Conservation (phyloP, 805 yeast species). For the Hanseniaspora clermontiae region DNA sequence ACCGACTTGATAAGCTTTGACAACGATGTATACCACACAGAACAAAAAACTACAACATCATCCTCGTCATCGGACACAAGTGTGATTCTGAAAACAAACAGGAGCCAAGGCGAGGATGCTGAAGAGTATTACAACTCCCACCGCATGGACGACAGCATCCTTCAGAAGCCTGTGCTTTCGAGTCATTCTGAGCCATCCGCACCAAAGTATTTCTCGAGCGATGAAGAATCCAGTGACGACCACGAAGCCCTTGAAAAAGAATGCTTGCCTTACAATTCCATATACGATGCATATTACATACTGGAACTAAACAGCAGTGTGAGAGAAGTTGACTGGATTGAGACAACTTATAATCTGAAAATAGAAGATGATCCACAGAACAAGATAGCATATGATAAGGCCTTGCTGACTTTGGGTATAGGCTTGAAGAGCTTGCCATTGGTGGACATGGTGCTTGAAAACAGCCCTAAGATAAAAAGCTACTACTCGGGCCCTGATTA, state of each 20-base stretch:
- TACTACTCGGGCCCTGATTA: constrained; percentile 22
- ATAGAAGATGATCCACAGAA: constrained; percentile 38
- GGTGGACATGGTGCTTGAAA: constrained; percentile 38
- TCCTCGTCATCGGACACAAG: not conserved
- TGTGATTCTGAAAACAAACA: not conserved
- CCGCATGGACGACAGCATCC: not conserved
- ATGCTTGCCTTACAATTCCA: constrained; percentile 25
- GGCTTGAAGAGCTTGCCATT: constrained; percentile 45
- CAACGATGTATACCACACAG: not conserved
- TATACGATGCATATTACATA: constrained; percentile 41
- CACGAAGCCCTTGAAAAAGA: not conserved
- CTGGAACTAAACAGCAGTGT: constrained; percentile 41
- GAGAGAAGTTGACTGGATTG: constrained; percentile 52
- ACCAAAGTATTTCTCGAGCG: not conserved
- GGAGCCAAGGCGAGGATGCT: not conserved
- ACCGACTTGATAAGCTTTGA: not conserved
- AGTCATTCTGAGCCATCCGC: not conserved
- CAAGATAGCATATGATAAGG: constrained; percentile 35
- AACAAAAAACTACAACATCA: not conserved
- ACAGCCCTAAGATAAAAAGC: constrained; percentile 24
- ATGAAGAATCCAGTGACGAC: not conserved
- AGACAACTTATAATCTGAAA: constrained; percentile 61
- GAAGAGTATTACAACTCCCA: not conserved
- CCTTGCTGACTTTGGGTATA: constrained; percentile 50
- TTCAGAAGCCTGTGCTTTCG: not conserved